Evolutionary conservation across 352 stramenopile genomes (phyloP), one percentile per base, ranked within the genome.

Genomic region (Aphanomyces cochlioides): DNA sequence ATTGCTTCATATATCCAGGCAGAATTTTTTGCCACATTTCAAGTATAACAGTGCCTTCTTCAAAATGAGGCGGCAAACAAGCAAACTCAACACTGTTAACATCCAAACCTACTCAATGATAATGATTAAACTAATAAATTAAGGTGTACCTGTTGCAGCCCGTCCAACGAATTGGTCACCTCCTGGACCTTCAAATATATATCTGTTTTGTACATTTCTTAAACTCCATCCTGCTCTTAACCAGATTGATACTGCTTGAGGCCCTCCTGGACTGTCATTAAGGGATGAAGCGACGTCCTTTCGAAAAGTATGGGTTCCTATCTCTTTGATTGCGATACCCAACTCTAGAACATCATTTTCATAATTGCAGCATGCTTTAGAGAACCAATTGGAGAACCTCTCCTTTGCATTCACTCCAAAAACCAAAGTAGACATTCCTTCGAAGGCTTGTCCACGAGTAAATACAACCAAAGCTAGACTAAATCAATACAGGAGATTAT

Each of bases 301-400:
- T 53, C 45, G 28, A 28, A 28, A 28, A 28, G 28, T 2, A 28
- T 28, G 28, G 28, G 28, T 28, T 28, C 28, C 28, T 2, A 53
- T 53, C n/a, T 53, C 45, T n/a, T 15, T n/a, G 45, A 53, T 53
- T 53, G 45, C 45, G 13, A 53, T 53, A 53, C 45, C 45, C 45
- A 53, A n/a, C 13, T 15, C 45, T n/a, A 53, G 45, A n/a, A 53
- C n/a, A 19, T 53, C 45, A n/a, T 15, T 19, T 53, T 53, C 45
- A 19, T 53, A 28, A 28, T 28, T 28, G 28, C 28, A 28, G 28
- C 28, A 28, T 28, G 28, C 28, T 53, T 53, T 53, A 15, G n/a
- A 19, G 13, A 53, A 2, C 45, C 45, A 53, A 15, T 53, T 53
- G 13, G 45, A 53, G n/a, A 53, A 53, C n/a, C 45, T 15, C 13